These are phyloP conservation scores for Betula pendula DNA, from an alignment of 306 rosid species.

Conservation along the genomic window DNA sequence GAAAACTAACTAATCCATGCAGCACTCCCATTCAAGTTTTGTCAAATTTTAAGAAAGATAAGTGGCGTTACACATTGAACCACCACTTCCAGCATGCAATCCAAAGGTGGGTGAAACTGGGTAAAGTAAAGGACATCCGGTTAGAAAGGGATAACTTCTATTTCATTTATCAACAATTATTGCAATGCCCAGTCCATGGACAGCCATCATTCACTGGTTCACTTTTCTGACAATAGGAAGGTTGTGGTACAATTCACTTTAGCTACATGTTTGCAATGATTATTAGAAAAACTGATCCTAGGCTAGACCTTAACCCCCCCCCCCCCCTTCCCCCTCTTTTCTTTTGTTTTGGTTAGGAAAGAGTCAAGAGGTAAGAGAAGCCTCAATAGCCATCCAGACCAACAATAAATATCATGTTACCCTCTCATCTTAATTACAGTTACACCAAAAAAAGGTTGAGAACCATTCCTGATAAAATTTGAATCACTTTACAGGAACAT, in stretches of 20 bases:
- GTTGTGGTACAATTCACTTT: not conserved
- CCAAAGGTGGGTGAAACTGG: not conserved
- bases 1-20: not conserved
- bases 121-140: not conserved
- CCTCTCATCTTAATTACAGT: not conserved
- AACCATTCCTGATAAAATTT: not conserved
- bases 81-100: not conserved
- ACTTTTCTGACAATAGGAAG: not conserved
- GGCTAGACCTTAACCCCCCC: not conserved
- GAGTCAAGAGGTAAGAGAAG: not conserved
- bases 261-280: constrained; percentile 2
- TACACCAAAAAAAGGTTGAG: not conserved
- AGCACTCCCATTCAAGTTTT: not conserved
- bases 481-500: not conserved
- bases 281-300: not conserved
- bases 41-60: not conserved
- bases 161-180: not conserved
- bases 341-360: not conserved
- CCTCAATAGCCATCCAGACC: not conserved
- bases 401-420: not conserved
- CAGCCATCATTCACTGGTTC: not conserved
- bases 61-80: not conserved
- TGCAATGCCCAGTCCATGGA: not conserved
- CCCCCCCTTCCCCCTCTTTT: too few species aligned
- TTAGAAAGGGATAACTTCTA: not conserved